Conservation (phyloP, 2,329 filamentous ascomycete species). For the Colletotrichum tabaci region DNA sequence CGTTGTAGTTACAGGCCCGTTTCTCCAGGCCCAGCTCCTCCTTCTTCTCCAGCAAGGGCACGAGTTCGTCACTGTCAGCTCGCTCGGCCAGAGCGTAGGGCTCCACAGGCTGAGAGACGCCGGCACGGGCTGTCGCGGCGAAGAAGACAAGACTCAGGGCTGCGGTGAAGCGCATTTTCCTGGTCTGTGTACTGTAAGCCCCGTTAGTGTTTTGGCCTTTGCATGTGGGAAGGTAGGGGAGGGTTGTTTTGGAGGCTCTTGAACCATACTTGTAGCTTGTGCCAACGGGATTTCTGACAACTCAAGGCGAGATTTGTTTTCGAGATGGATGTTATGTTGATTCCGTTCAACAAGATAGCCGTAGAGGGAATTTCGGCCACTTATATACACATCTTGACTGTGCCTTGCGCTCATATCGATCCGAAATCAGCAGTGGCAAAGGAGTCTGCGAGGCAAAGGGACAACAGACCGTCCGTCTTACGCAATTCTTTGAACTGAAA, state of each 20-base stretch:
- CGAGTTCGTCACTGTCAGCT: slow-evolving; percentile 14
- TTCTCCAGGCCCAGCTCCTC: slow-evolving; percentile 30
- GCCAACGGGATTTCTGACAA: too few species aligned
- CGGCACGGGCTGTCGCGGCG: slow-evolving; percentile 9
- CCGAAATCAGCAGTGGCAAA: not conserved
- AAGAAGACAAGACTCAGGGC: slow-evolving; percentile 25
- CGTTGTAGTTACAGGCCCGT: slow-evolving; percentile 45
- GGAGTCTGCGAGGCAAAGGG: not conserved
- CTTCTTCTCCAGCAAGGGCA: slow-evolving; percentile 1
- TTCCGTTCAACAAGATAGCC: not conserved
- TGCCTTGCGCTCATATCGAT: not conserved
- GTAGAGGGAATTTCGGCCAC: not conserved
- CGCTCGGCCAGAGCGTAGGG: slow-evolving; percentile 27
- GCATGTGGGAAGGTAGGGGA: not conserved
- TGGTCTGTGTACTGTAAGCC: not conserved
- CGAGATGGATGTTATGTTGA: not conserved
- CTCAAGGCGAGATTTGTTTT: not conserved
- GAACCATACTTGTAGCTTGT: not conserved
- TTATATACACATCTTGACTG: not conserved
- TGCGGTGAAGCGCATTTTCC: slow-evolving; percentile 39
- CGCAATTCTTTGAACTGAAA: not conserved
- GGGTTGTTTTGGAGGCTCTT: too few species aligned
- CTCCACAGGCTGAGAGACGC: slow-evolving; percentile 19
- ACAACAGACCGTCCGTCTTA: slow-evolving; percentile 2
- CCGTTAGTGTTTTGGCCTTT: not conserved